Percentiles rank a stretch among this genome's conserved stretches.
phyloP scores from a whole-genome alignment of 2,329 filamentous ascomycete species.

The Thelonectria olida region DNA sequence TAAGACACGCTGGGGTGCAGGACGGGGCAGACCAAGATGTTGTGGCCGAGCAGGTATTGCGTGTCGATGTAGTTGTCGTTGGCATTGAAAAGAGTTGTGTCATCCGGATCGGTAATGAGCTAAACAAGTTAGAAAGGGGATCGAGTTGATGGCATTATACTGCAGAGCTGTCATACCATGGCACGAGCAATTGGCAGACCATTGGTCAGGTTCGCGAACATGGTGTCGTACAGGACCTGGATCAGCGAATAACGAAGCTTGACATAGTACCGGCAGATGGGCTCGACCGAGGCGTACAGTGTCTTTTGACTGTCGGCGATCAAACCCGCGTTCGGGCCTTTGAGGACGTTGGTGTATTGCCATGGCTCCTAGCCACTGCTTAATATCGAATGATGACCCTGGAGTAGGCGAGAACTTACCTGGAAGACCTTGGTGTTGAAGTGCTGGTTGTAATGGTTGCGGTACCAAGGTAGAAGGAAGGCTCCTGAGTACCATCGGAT shows the following conservation, averaged over 20 bases:
- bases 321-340: not conserved
- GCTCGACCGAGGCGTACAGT: slow-evolving; percentile 1
- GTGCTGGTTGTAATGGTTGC: slow-evolving; percentile 6
- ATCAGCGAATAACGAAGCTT: slow-evolving; percentile 6
- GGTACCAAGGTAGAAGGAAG: slow-evolving; percentile 8
- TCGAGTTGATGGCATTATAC: not conserved
- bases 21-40: slow-evolving; percentile 5
- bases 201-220: slow-evolving; percentile 8
- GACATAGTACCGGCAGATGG: slow-evolving; percentile 6
- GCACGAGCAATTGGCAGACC: slow-evolving; percentile 11
- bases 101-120: slow-evolving; percentile 5
- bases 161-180: not conserved
- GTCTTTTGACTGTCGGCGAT: not conserved
- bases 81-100: slow-evolving; percentile 1
- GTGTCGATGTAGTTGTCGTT: slow-evolving; percentile 6
- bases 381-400: not conserved
- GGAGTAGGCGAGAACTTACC: not conserved
- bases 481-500: slow-evolving; percentile 9
- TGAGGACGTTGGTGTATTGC: slow-evolving; percentile 1
- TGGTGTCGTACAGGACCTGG: slow-evolving; percentile 10
- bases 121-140: not conserved
- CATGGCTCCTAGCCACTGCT: not conserved
- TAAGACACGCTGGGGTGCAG: not conserved
- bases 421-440: not conserved
- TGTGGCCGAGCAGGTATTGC: slow-evolving; percentile 10